Percentiles rank a stretch among this genome's conserved stretches.
Evolutionary conservation across 2,329 filamentous ascomycete species (phyloP).

Genomic region (Pseudogymnoascus sp.): DNA sequence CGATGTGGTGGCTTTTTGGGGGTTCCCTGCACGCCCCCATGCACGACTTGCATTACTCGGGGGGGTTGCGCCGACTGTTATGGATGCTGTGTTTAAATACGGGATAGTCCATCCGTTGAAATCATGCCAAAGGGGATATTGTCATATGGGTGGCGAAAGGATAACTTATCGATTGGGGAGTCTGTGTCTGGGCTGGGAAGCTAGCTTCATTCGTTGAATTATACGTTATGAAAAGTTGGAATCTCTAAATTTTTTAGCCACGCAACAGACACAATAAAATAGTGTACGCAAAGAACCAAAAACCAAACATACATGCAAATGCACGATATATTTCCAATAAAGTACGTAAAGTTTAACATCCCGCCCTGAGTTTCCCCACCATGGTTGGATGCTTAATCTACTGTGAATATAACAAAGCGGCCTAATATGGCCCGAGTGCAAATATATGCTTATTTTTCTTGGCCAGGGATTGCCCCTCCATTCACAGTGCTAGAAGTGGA

Average conservation of each 20-base stretch:
- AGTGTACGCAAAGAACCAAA: neutral
- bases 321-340: neutral
- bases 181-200: neutral
- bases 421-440: neutral
- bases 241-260: neutral
- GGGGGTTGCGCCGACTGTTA: neutral
- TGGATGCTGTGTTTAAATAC: neutral
- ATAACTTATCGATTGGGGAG: neutral
- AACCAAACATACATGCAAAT: neutral
- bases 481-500: neutral
- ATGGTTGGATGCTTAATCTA: neutral
- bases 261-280: neutral
- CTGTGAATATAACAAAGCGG: neutral
- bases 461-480: neutral
- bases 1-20: neutral
- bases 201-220: neutral
- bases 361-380: neutral
- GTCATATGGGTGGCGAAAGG: neutral
- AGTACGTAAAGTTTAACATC: neutral
- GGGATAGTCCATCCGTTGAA: neutral
- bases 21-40: neutral
- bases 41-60: neutral
- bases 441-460: neutral
- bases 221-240: neutral
- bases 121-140: neutral